These are phyloP conservation scores for Pyrenochaeta sp. DNA, from an alignment of 2,329 filamentous ascomycete species.

Conservation along the genomic window DNA sequence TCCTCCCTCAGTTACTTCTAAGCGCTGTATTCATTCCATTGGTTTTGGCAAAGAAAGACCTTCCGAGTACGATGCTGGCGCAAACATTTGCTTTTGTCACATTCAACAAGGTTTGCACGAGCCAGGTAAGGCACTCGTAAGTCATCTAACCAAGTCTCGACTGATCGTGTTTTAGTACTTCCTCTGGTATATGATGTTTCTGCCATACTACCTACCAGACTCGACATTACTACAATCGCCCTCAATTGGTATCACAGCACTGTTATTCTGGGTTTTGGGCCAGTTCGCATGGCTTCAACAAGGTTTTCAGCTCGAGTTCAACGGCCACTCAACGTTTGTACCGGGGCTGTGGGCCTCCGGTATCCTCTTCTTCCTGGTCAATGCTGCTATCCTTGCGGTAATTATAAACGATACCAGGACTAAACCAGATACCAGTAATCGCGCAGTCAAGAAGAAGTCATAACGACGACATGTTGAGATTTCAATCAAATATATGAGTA, in stretches of 20 bases:
- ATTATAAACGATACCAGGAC: slow-evolving; percentile 70
- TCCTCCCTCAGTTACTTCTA: slow-evolving; percentile 85
- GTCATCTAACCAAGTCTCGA: neutral
- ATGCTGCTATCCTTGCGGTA: slow-evolving; percentile 85
- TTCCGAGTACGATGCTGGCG: slow-evolving; percentile 85
- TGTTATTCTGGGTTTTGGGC: slow-evolving; percentile 75
- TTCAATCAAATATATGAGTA: neutral
- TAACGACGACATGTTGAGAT: neutral
- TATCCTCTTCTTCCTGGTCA: slow-evolving; percentile 81
- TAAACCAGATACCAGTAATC: slow-evolving; percentile 3
- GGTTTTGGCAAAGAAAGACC: slow-evolving; percentile 78
- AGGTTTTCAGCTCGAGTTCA: slow-evolving; percentile 60
- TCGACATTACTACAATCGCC: slow-evolving; percentile 74
- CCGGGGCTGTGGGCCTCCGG: slow-evolving; percentile 83
- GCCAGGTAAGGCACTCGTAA: slow-evolving; percentile 71
- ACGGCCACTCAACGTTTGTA: slow-evolving; percentile 83
- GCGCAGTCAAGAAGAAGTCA: slow-evolving; percentile 11
- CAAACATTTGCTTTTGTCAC: slow-evolving; percentile 98
- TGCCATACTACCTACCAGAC: slow-evolving; percentile 86
- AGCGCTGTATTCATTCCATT: slow-evolving; percentile 80
- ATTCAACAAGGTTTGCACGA: slow-evolving; percentile 99
- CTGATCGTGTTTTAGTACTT: slow-evolving; percentile 74
- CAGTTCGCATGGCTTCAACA: slow-evolving; percentile 68
- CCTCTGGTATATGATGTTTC: slow-evolving; percentile 94
- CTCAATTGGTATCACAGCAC: slow-evolving; percentile 69